A percentile compares a stretch with the other conserved stretches of the same genome.
Evolutionary conservation across 1,284 basidiomycete species (phyloP).

Genomic region (Lignosus rhinocerotis): DNA sequence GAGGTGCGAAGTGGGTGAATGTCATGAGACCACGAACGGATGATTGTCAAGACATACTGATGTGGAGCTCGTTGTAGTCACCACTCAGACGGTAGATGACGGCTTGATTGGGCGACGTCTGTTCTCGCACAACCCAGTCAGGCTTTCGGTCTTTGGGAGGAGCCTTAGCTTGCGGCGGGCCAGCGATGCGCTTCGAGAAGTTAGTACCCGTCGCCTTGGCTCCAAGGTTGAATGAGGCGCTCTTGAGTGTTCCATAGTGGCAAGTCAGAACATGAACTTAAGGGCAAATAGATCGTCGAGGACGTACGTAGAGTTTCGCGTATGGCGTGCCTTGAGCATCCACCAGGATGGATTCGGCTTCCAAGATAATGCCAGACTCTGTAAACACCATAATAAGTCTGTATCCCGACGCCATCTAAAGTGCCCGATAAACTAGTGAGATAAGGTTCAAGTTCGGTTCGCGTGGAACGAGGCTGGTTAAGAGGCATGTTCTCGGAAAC

Average conservation of each 20-base stretch:
- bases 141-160: constrained; percentile 69
- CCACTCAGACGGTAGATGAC: constrained; percentile 78
- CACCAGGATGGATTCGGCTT: constrained; percentile 61
- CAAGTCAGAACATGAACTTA: not conserved
- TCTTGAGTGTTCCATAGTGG: constrained; percentile 39
- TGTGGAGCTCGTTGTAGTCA: constrained; percentile 85
- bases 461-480: no score
- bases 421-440: no score
- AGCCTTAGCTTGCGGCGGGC: constrained; percentile 66
- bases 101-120: constrained; percentile 76
- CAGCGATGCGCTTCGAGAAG: constrained; percentile 68
- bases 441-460: no score
- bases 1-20: not conserved
- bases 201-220: constrained; percentile 70
- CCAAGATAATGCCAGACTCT: constrained; percentile 80
- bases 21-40: not conserved
- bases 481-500: no score
- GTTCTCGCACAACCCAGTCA: constrained; percentile 67
- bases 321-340: constrained; percentile 66
- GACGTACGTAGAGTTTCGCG: constrained; percentile 67
- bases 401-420: no score
- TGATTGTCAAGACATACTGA: constrained; percentile 47
- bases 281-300: constrained; percentile 7
- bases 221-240: constrained; percentile 73
- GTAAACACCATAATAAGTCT: not conserved